phyloP scores from a whole-genome alignment of 2,329 filamentous ascomycete genomes.

The Aspergillus spinulosporus region DNA sequence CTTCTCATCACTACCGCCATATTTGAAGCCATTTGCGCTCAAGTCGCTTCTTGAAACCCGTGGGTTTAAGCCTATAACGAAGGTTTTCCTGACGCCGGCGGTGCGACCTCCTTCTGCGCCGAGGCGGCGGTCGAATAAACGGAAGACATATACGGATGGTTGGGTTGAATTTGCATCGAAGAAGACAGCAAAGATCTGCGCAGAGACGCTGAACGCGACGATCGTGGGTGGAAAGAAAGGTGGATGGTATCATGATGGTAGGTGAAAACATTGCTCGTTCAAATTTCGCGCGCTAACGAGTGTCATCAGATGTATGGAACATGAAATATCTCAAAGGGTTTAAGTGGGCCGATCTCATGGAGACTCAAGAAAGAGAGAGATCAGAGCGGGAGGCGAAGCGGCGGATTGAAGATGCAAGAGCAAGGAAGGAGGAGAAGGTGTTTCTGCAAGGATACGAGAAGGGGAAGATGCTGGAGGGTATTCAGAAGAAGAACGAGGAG shows the following conservation, averaged over 20 bases:
- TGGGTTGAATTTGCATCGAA: slow-evolving; percentile 52
- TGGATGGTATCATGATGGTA: slow-evolving; percentile 46
- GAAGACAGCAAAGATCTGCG: slow-evolving; percentile 46
- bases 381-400: slow-evolving; percentile 43
- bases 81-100: slow-evolving; percentile 46
- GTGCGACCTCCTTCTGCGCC: slow-evolving; percentile 27
- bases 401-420: slow-evolving; percentile 45
- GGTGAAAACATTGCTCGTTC: background rate
- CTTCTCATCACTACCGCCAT: slow-evolving; percentile 48
- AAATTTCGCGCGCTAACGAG: background rate
- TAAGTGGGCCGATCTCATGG: slow-evolving; percentile 48
- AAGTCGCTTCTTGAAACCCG: slow-evolving; percentile 44
- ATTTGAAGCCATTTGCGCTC: slow-evolving; percentile 50
- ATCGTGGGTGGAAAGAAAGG: slow-evolving; percentile 48
- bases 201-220: slow-evolving; percentile 47
- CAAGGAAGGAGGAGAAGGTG: slow-evolving; percentile 46
- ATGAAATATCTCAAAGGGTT: slow-evolving; percentile 49
- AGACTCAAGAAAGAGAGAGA: slow-evolving; percentile 46
- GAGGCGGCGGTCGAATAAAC: slow-evolving; percentile 39
- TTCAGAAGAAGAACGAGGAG: slow-evolving; percentile 46
- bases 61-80: slow-evolving; percentile 45
- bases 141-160: slow-evolving; percentile 47
- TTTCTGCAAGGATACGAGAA: slow-evolving; percentile 46
- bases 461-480: slow-evolving; percentile 45
- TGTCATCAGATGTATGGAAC: slow-evolving; percentile 41